Conservation (phyloP, 495 filamentous ascomycete genomes). For the Penicillium argentinense region DNA sequence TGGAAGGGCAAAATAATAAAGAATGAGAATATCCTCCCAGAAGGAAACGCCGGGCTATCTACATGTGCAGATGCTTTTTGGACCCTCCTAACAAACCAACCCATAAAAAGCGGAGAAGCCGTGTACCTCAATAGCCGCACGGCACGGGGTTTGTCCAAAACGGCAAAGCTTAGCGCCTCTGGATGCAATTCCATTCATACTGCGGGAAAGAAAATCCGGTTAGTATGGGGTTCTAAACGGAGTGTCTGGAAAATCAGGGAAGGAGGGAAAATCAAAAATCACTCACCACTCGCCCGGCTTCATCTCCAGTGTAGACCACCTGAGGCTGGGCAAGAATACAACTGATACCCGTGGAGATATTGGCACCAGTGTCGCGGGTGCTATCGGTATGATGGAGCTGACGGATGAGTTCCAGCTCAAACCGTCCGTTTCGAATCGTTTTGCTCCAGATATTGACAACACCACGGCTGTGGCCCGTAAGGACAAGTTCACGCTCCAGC, state of each 20-base stretch:
- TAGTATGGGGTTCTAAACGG: background rate
- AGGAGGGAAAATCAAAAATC: background rate
- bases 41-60: slow-evolving; percentile 2
- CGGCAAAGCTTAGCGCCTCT: slow-evolving; percentile 41
- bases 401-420: slow-evolving; percentile 65
- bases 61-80: slow-evolving; percentile 4
- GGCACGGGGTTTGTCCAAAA: background rate
- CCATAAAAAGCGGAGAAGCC: background rate
- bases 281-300: slow-evolving; percentile 77
- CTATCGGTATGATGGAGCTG: slow-evolving; percentile 81
- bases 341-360: slow-evolving; percentile 80
- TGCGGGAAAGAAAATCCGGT: slow-evolving; percentile 25
- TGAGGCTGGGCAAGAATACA: slow-evolving; percentile 81
- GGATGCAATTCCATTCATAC: slow-evolving; percentile 92
- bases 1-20: background rate
- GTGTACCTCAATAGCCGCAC: slow-evolving; percentile 7
- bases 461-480: slow-evolving; percentile 84
- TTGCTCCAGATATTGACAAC: slow-evolving; percentile 76
- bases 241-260: background rate
- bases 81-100: background rate
- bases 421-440: slow-evolving; percentile 49
- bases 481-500: slow-evolving; percentile 80
- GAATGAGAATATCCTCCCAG: background rate
- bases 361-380: slow-evolving; percentile 67
- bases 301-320: slow-evolving; percentile 90